A percentile compares a stretch with the other conserved stretches of the same genome.
phyloP scores from a whole-genome alignment of 2,329 filamentous ascomycete species.

The Pseudogymnoascus sp. region DNA sequence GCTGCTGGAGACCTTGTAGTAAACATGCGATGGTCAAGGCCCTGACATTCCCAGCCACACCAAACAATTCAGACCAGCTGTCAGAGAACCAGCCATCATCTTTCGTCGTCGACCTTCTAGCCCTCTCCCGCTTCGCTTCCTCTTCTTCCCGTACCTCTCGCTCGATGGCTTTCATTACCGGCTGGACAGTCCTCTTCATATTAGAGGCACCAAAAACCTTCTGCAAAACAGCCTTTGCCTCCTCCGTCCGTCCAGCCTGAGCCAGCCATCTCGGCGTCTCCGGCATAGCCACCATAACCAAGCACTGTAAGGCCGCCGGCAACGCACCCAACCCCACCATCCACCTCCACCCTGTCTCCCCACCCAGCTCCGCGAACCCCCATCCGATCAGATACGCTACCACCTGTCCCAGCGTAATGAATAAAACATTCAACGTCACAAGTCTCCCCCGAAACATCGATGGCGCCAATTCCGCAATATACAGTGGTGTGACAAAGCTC shows the following conservation, averaged over 20 bases:
- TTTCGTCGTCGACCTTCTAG: constrained; percentile 16
- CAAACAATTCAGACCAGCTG: constrained; percentile 45
- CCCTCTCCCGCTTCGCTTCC: constrained; percentile 33
- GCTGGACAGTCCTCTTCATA: constrained; percentile 42
- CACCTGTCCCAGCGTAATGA: constrained; percentile 82
- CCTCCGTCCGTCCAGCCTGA: constrained; percentile 50
- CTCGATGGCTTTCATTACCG: constrained; percentile 61
- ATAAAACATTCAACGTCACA: constrained; percentile 72
- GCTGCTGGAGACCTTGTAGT: constrained; percentile 78
- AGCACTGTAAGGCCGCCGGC: constrained; percentile 64
- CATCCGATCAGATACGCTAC: constrained; percentile 81
- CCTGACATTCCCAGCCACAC: constrained; percentile 56
- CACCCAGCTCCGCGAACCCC: constrained; percentile 50
- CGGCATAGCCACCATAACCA: constrained; percentile 64
- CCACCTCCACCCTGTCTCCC: constrained; percentile 68
- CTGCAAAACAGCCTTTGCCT: constrained; percentile 57
- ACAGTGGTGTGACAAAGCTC: constrained; percentile 76
- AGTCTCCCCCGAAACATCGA: constrained; percentile 67
- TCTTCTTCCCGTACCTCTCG: constrained; percentile 65
- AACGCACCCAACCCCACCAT: constrained; percentile 80
- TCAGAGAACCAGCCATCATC: constrained; percentile 21
- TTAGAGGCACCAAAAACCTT: constrained; percentile 50
- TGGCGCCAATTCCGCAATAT: constrained; percentile 80
- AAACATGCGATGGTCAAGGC: constrained; percentile 80
- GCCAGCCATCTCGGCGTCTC: constrained; percentile 88